Evolutionary conservation across 352 stramenopile genomes (phyloP).

Genomic region (Pythium sukuiense): DNA sequence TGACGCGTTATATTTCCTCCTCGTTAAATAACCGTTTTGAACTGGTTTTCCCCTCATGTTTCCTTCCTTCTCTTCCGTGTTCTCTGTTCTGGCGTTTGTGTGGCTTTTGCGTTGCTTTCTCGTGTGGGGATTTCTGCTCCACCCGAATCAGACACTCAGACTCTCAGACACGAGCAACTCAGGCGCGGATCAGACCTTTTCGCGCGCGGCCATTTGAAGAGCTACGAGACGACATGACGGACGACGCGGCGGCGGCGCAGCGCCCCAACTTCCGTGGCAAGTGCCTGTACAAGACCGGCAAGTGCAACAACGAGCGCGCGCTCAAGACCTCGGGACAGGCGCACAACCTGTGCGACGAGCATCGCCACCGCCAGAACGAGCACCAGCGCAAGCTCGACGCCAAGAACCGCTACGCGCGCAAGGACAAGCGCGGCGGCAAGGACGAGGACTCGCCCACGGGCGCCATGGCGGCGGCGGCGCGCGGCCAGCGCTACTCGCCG

Average conservation of each 20-base stretch:
- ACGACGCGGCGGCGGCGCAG: slow-evolving; percentile 9
- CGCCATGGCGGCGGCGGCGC: slow-evolving; percentile 7
- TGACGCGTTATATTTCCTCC: neutral
- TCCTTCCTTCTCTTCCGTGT: neutral
- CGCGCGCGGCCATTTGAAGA: slow-evolving; percentile 25
- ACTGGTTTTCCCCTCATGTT: neutral
- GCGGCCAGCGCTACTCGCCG: slow-evolving; percentile 24
- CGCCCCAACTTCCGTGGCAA: slow-evolving; percentile 62
- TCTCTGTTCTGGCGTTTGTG: neutral
- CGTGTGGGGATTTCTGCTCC: slow-evolving; percentile 1
- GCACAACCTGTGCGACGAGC: slow-evolving; percentile 86
- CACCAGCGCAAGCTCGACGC: slow-evolving; percentile 87
- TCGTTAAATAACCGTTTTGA: neutral
- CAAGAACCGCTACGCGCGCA: slow-evolving; percentile 75
- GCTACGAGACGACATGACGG: slow-evolving; percentile 12
- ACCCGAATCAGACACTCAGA: slow-evolving; percentile 22
- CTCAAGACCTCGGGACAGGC: slow-evolving; percentile 80
- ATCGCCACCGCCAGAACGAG: slow-evolving; percentile 81
- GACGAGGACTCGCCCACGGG: slow-evolving; percentile 23
- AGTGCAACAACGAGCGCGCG: slow-evolving; percentile 83
- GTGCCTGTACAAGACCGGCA: slow-evolving; percentile 88
- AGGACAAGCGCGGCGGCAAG: slow-evolving; percentile 43
- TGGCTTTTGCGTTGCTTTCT: too few relatives aligned
- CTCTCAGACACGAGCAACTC: slow-evolving; percentile 27
- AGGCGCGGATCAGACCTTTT: slow-evolving; percentile 30